Evolutionary conservation across 1,284 basidiomycete genomes (phyloP), one percentile per base, ranked within the genome.

Genomic region (Leccinum subrobustum): DNA sequence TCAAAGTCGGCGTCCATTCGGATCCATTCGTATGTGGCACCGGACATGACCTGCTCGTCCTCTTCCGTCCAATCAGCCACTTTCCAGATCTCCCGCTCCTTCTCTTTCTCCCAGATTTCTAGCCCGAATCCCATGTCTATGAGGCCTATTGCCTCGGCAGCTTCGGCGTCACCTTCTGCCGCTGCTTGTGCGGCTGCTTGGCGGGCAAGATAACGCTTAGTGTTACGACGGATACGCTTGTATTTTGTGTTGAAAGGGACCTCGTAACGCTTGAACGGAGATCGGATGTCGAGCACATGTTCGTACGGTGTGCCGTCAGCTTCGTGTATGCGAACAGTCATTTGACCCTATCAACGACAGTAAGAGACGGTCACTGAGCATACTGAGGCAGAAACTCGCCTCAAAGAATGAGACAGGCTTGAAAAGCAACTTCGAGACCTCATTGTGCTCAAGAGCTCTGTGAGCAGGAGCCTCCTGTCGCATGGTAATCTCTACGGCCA

Each of bases 161-260:
- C 94, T 71, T 97, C 93, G 0, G 86, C 83, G 64, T 95, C 93
- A 52, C 92, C 93, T 67, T 94, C 93, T 0, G 94, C 95, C 3
- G 94, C 95, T 0, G 94, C 92, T 63, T 94, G 93, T 5, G 95
- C 95, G 3, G 94, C 94, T 1, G 93, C 91, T 75, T 97, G 95
- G 35, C 96, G 86, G 7, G 96, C 95, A 53, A 97, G 85, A 68
- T 97, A 97, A 18, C 95, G 91, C 74, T 96, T 96, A 20, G 94
- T 97, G 68, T 96, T 95, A 37, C 96, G 83, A 56, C 96, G 84
- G 16, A 98, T 93, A 64, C 97, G 93, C 77, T 98, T 99, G 78
- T 98, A 98, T 76, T 98, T 99, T n/a, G 96, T 98, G 75, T 99
- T 99, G 83, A 98, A 99, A 1, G 97, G 96, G 0, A 99, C 95